Conservation (phyloP, 2,329 filamentous ascomycete genomes). For the Bipolaris zeicola region DNA sequence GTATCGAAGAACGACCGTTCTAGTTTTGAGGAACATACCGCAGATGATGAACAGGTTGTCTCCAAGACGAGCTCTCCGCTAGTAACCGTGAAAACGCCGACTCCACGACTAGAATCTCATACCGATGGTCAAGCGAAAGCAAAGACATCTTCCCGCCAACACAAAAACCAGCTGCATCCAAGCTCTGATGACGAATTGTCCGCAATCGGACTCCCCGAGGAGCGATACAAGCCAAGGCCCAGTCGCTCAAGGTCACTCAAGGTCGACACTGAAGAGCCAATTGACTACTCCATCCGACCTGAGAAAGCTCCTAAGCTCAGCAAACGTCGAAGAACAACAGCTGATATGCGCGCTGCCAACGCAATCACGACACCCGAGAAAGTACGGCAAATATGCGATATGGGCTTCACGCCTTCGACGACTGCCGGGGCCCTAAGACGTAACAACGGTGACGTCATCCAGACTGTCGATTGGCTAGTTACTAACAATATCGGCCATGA, state of each 20-base stretch:
- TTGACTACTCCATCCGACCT: conserved; percentile 39
- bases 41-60: not conserved
- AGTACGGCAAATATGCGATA: conserved; percentile 41
- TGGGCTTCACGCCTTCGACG: conserved; percentile 44
- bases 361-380: conserved; percentile 35
- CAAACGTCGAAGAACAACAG: conserved; percentile 34
- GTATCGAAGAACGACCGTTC: conserved; percentile 8
- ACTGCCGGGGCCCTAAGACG: conserved; percentile 32
- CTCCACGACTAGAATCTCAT: not conserved
- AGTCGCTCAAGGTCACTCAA: conserved; percentile 46
- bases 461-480: conserved; percentile 42
- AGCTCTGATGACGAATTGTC: conserved; percentile 35
- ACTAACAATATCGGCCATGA: conserved; percentile 33
- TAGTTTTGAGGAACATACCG: not conserved
- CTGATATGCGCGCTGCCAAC: conserved; percentile 6
- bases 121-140: not conserved
- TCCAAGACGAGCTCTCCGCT: not conserved
- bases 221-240: conserved; percentile 46
- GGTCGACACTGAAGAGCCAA: conserved; percentile 21
- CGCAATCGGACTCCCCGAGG: conserved; percentile 33
- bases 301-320: conserved; percentile 32
- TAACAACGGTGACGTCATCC: conserved; percentile 38
- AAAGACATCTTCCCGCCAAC: conserved; percentile 3
- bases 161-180: conserved; percentile 1
- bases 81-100: not conserved